Percentiles rank a stretch among this genome's conserved stretches.
These are phyloP conservation scores for Nemania sp. DNA, from an alignment of 2,329 filamentous ascomycete genomes.

Conservation along the genomic window DNA sequence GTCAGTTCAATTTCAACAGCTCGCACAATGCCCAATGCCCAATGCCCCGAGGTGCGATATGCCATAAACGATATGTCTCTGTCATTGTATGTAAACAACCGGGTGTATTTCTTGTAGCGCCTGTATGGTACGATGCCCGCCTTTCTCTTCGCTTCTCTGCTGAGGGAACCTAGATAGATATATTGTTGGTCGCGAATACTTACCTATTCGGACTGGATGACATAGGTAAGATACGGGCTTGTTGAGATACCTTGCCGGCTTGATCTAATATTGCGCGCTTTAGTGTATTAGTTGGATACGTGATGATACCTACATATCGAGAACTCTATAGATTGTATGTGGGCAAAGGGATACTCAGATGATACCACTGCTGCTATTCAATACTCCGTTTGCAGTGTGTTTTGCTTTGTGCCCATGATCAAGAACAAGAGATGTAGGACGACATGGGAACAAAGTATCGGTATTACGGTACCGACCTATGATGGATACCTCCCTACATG, in stretches of 20 bases:
- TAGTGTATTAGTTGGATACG: conserved; percentile 1
- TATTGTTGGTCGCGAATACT: not conserved
- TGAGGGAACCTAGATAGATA: not conserved
- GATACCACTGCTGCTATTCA: not conserved
- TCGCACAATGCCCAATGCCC: too few relatives aligned
- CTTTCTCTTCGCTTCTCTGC: not conserved
- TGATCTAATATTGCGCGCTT: conserved; percentile 2
- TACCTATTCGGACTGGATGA: not conserved
- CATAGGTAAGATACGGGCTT: not conserved
- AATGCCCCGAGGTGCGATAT: too few relatives aligned
- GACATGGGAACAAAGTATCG: not conserved
- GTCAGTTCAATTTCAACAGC: too few relatives aligned
- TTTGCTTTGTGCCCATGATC: conserved; percentile 25
- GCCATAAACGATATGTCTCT: too few relatives aligned
- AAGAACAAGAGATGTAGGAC: not conserved
- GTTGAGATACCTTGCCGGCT: conserved; percentile 4
- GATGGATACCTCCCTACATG: too few relatives aligned
- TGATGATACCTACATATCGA: not conserved
- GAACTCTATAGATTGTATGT: not conserved
- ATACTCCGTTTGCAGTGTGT: conserved; percentile 1
- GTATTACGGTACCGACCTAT: too few relatives aligned
- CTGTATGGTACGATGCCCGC: not conserved
- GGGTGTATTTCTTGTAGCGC: too few relatives aligned
- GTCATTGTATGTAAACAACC: too few relatives aligned
- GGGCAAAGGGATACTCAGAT: conserved; percentile 11